Percentiles rank a stretch among this genome's conserved stretches.
phyloP scores from a whole-genome alignment of 1,284 basidiomycete species.

The Cutaneotrichosporon dermatis region DNA sequence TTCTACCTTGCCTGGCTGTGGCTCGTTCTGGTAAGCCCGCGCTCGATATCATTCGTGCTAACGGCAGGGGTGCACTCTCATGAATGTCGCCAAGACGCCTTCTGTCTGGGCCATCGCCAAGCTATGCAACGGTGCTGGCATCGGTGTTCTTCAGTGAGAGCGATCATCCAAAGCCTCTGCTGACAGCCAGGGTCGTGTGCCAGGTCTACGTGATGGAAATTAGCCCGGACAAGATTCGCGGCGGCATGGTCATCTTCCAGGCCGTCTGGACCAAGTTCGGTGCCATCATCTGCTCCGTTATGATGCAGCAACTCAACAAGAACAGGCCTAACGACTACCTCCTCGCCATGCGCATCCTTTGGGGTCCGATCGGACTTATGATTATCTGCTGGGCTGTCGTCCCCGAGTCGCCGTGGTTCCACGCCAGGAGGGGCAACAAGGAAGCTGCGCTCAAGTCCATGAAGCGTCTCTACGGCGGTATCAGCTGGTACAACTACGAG shows the following conservation, averaged over 20 bases:
- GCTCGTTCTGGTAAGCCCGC: not conserved
- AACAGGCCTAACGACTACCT: conserved; percentile 12
- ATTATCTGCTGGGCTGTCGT: conserved; percentile 9
- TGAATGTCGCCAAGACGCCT: conserved; percentile 11
- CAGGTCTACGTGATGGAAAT: conserved; percentile 19
- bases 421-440: conserved; percentile 20
- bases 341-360: conserved; percentile 13
- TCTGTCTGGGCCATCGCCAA: conserved; percentile 11
- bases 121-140: conserved; percentile 18
- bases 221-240: conserved; percentile 10
- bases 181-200: not conserved
- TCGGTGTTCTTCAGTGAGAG: conserved; percentile 18
- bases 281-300: conserved; percentile 1
- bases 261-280: conserved; percentile 1
- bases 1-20: conserved; percentile 15
- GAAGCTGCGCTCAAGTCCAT: conserved; percentile 20
- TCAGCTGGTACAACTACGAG: conserved; percentile 30
- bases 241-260: conserved; percentile 6
- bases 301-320: conserved; percentile 17
- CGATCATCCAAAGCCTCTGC: conserved; percentile 7
- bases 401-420: conserved; percentile 20
- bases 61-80: conserved; percentile 15
- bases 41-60: not conserved
- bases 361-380: conserved; percentile 18
- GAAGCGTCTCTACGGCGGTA: conserved; percentile 23